Evolutionary conservation across 2,329 filamentous ascomycete species (phyloP), one percentile per base, ranked within the genome.

Genomic region (Trichoderma endophyticum): DNA sequence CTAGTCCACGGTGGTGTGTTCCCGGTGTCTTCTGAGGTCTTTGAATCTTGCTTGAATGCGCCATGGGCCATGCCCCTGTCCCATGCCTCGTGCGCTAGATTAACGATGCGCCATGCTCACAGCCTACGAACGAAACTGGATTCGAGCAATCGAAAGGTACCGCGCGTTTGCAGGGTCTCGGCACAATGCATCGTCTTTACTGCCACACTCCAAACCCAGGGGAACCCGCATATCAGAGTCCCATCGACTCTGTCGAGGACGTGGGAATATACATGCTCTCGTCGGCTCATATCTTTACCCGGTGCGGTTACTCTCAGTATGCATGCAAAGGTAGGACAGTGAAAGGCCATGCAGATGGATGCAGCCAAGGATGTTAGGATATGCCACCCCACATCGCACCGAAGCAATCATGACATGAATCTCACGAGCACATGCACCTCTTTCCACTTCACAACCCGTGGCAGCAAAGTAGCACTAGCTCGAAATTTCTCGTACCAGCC

Each of bases 351-450:
- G 48, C 59, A 70, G 39, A 26, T 51, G 61, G 64, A 64, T 36
- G 71, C 71, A 64, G 67, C 60, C 71, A 72, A 70, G 60, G 39
- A 70, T 72, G 60, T 60, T 36, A 36, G 67, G 61, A 39, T 60
- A 59, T 64, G 59, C 57, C 56, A 57, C 71, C 70, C 70, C 64
- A 63, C 71, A 72, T 65, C 51, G 26, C 59, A 70, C 39, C 65
- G 32, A 66, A 36, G 60, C 51, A 61, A 24, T 57, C 71, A 34
- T 64, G 54, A 26, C 24, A 39, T 66, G 62, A 62, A 68, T 34
- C 57, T 72, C 39, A 48, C 32, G 21, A 65, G 34, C 69, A 68
- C 64, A 60, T 62, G 57, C 57, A 51, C 62, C 34, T 32, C 34
- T 43, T 34, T 63, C 7, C 43, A 30, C 62, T 21, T 72, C 64